Evolutionary conservation across 23 red algal genomes (phyloP), one percentile per base, ranked within the genome.

Genomic region (Gracilariopsis chorda): DNA sequence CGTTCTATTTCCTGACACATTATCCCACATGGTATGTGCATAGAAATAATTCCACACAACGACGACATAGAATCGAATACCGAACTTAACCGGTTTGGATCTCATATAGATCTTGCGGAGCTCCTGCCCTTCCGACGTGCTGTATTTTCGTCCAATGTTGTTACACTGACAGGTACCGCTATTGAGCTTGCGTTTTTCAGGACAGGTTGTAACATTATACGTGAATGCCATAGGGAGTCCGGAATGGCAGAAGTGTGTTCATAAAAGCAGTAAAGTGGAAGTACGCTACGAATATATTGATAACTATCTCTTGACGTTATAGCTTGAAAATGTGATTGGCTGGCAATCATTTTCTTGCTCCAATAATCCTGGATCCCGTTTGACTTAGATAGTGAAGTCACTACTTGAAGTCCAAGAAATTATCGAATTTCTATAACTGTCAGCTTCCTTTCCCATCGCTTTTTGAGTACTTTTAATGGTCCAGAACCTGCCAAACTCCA

Each of bases 141-240:
- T 5, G 40, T 77, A 33, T 48, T 77, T 48, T 77, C 71, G 47
- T 77, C 71, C 21, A 77, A 21, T 13, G 35, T 4, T 7, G 11
- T 46, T 48, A 77, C 71, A 4, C 71, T 20, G 4, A 52, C n/a
- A 11, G 37, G 71, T 17, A 77, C 71, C 11, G 71, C 71, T 6
- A 77, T 32, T 52, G 39, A 48, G 2, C 20, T 33, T 33, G 34
- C 35, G 34, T 77, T 48, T 48, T 23, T 48, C 11, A 25, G 37
- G n/a, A 77, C 42, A 40, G 13, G 71, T 30, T 77, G 35, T 35
- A 73, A 36, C 35, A 73, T 73, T 10, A 73, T 21, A 7, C 67
- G n/a, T 4, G n/a, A 73, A 73, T 73, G 8, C 67, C 67, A 73
- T 73, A 73, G 33, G 67, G 67, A 33, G 33, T 73, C 67, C 13